phyloP scores from a whole-genome alignment of 1,284 basidiomycete genomes.

The Cryptococcus sp. region DNA sequence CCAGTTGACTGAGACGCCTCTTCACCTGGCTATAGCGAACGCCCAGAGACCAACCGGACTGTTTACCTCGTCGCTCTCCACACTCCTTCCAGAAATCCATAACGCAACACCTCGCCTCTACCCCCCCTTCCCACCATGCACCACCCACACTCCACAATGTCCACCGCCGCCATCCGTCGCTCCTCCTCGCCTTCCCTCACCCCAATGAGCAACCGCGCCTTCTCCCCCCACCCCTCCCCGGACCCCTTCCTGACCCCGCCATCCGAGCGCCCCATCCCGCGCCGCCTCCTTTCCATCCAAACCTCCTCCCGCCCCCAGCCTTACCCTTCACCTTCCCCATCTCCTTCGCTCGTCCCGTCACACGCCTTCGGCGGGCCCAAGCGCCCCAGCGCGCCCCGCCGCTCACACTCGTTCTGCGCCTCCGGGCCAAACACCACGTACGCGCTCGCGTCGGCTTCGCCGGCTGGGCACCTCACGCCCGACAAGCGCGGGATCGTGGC shows the following conservation, averaged over 20 bases:
- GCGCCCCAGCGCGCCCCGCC: slow-evolving; percentile 15
- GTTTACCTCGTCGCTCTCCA: too few species aligned
- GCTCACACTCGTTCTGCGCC: slow-evolving; percentile 20
- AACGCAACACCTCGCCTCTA: neutral
- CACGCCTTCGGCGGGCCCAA: neutral
- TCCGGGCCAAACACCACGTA: slow-evolving; percentile 12
- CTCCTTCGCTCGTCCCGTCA: neutral
- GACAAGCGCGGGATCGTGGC: slow-evolving; percentile 19
- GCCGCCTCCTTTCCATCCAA: slow-evolving; percentile 6
- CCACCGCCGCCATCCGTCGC: neutral
- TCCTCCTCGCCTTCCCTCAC: neutral
- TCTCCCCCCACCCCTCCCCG: slow-evolving; percentile 1
- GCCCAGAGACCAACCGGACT: too few species aligned
- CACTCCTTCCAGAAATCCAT: neutral
- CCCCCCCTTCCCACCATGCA: neutral
- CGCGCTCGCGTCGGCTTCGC: slow-evolving; percentile 17
- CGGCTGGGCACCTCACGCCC: slow-evolving; percentile 8
- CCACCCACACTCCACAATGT: neutral
- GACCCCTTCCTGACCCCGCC: slow-evolving; percentile 11
- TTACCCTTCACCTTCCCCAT: slow-evolving; percentile 7
- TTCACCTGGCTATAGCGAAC: too few species aligned
- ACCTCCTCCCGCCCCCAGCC: slow-evolving; percentile 5
- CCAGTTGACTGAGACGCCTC: too few species aligned
- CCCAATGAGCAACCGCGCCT: neutral
- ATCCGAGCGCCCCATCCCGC: slow-evolving; percentile 4